phyloP scores from a whole-genome alignment of 2,329 filamentous ascomycete genomes.

The Aspergillus puulaauensis region DNA sequence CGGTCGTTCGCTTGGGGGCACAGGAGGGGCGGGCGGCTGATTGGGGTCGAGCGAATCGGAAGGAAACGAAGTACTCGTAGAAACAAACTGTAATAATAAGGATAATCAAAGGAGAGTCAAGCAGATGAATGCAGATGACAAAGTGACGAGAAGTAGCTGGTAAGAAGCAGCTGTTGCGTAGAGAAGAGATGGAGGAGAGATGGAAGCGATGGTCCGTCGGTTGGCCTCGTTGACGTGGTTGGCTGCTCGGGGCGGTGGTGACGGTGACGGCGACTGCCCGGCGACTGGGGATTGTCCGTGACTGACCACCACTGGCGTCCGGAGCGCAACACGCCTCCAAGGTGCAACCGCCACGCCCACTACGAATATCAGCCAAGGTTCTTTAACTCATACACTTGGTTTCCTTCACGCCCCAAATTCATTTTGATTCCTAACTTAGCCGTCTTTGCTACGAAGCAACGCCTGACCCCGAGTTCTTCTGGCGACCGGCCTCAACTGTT shows the following conservation, averaged over 20 bases:
- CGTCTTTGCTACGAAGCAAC: neutral
- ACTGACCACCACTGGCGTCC: neutral
- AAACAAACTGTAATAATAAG: constrained; percentile 4
- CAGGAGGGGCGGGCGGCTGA: constrained; percentile 12
- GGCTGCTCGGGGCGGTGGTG: constrained; percentile 25
- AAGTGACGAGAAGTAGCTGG: neutral
- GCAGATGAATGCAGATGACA: constrained; percentile 6
- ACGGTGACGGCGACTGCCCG: constrained; percentile 28
- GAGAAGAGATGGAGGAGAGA: constrained; percentile 14
- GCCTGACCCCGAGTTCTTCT: neutral
- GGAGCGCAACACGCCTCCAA: constrained; percentile 2
- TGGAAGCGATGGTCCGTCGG: constrained; percentile 14
- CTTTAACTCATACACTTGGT: neutral
- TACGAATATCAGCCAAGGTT: neutral
- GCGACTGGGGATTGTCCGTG: neutral
- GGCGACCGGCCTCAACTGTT: neutral
- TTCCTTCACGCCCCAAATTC: neutral
- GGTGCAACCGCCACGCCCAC: neutral
- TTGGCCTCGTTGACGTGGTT: constrained; percentile 23
- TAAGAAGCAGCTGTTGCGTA: constrained; percentile 10
- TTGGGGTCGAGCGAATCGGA: neutral
- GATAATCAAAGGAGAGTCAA: neutral
- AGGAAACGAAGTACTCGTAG: neutral
- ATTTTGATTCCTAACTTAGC: neutral
- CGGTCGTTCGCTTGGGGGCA: constrained; percentile 12